Conservation (phyloP, 2,329 filamentous ascomycete genomes). For the Penicillium oxalicum region DNA sequence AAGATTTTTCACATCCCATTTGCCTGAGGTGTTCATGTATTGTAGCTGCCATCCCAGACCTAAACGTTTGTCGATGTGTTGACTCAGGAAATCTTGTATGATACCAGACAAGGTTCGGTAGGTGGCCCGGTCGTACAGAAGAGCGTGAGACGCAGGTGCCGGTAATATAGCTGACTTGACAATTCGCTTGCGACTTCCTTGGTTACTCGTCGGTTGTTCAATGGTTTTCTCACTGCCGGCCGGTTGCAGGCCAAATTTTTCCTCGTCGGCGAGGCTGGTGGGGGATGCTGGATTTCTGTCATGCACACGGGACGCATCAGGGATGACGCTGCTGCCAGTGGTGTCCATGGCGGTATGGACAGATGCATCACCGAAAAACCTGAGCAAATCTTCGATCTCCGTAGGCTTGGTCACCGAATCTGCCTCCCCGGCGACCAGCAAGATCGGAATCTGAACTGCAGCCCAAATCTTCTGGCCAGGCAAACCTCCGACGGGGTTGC, state of each 20-base stretch:
- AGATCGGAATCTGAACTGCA: constrained; percentile 65
- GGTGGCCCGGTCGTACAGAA: constrained; percentile 72
- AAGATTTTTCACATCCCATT: constrained; percentile 97
- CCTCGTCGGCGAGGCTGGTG: constrained; percentile 22
- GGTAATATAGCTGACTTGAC: constrained; percentile 68
- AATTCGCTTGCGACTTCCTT: constrained; percentile 42
- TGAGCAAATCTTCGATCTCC: constrained; percentile 63
- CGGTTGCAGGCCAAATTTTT: constrained; percentile 22
- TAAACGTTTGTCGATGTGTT: constrained; percentile 69
- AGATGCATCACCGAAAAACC: constrained; percentile 30
- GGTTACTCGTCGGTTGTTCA: constrained; percentile 10
- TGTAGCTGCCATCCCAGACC: constrained; percentile 87
- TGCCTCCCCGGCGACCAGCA: constrained; percentile 69
- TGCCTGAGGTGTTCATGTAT: constrained; percentile 79
- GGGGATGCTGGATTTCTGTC: constrained; percentile 16
- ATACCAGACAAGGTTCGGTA: constrained; percentile 73
- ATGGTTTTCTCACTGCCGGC: constrained; percentile 18
- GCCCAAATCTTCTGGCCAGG: constrained; percentile 67
- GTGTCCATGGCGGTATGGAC: constrained; percentile 23
- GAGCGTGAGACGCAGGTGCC: constrained; percentile 70
- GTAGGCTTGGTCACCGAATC: constrained; percentile 69
- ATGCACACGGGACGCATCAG: constrained; percentile 28
- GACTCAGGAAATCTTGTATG: constrained; percentile 73
- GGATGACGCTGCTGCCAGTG: constrained; percentile 21
- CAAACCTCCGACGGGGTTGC: constrained; percentile 55